Conservation (phyloP, 768 basidiomycete genomes). For the Polyporus arcularius region DNA sequence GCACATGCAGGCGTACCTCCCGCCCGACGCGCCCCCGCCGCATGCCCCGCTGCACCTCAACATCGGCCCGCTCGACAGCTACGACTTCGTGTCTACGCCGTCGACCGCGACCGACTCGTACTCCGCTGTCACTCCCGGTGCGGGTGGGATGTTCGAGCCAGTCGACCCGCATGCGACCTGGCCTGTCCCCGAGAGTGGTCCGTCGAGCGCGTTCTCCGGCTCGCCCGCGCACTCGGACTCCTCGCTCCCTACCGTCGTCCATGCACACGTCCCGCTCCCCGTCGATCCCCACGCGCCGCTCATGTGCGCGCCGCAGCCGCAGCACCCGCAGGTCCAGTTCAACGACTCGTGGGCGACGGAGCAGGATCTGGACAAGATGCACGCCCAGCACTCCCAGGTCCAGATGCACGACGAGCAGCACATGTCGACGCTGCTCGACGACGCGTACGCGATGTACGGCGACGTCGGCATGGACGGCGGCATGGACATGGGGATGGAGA, state of each 20-base stretch:
- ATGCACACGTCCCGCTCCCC: neutral
- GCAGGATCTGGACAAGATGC: constrained; percentile 1
- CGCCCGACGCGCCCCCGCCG: constrained; percentile 3
- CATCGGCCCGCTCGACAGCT: constrained; percentile 21
- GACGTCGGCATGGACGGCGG: neutral
- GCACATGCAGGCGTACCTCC: constrained; percentile 2
- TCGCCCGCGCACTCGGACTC: constrained; percentile 17
- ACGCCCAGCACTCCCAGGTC: neutral
- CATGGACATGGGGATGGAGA: constrained; percentile 8
- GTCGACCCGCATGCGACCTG: constrained; percentile 15
- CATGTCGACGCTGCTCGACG: constrained; percentile 5
- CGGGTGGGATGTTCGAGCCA: neutral
- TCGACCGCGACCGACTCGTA: constrained; percentile 12
- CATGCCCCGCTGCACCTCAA: constrained; percentile 12
- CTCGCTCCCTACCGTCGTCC: constrained; percentile 6
- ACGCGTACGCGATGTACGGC: constrained; percentile 9
- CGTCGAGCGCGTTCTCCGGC: constrained; percentile 17
- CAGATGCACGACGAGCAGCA: neutral
- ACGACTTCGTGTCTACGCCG: constrained; percentile 11
- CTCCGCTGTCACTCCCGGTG: neutral
- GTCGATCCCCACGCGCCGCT: neutral
- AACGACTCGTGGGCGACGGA: constrained; percentile 5
- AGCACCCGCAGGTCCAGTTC: constrained; percentile 18
- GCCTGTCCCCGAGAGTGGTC: constrained; percentile 15
- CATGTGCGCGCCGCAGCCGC: constrained; percentile 23